Conservation (phyloP, 192 early-diverging fungal species). For the Backusella circina region DNA sequence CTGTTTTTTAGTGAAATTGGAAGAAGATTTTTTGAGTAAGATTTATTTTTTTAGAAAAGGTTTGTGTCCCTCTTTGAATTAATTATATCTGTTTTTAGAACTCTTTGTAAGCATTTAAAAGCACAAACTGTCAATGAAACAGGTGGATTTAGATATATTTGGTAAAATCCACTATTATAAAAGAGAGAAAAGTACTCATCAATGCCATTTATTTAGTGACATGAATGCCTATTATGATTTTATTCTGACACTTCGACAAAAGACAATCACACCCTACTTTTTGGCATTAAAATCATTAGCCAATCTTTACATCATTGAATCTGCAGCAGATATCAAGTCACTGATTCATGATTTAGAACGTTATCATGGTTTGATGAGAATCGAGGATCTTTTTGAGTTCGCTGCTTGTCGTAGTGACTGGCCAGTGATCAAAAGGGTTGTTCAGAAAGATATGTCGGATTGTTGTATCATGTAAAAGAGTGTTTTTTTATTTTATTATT, state of each 20-base stretch:
- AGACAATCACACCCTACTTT: conserved; percentile 67
- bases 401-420: conserved; percentile 74
- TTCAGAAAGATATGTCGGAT: conserved; percentile 62
- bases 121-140: conserved; percentile 73
- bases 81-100: conserved; percentile 39
- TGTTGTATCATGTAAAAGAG: conserved; percentile 50
- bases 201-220: conserved; percentile 47
- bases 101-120: conserved; percentile 82
- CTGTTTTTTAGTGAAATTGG: conserved; percentile 91
- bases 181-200: not conserved
- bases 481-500: not conserved
- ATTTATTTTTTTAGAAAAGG: not conserved
- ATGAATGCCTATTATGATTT: conserved; percentile 81
- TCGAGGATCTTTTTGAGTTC: conserved; percentile 86
- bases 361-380: conserved; percentile 65
- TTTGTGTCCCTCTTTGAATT: not conserved
- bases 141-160: conserved; percentile 90
- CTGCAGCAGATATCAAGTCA: conserved; percentile 64
- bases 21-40: conserved; percentile 82
- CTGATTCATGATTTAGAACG: conserved; percentile 75
- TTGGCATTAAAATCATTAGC: conserved; percentile 76
- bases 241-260: conserved; percentile 57
- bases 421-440: conserved; percentile 68
- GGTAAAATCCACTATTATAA: conserved; percentile 30
- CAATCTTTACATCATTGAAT: conserved; percentile 77